Percentiles rank a stretch among this genome's conserved stretches.
Evolutionary conservation across 805 yeast species (phyloP).

Genomic region (Schizosaccharomyces octosporus): DNA sequence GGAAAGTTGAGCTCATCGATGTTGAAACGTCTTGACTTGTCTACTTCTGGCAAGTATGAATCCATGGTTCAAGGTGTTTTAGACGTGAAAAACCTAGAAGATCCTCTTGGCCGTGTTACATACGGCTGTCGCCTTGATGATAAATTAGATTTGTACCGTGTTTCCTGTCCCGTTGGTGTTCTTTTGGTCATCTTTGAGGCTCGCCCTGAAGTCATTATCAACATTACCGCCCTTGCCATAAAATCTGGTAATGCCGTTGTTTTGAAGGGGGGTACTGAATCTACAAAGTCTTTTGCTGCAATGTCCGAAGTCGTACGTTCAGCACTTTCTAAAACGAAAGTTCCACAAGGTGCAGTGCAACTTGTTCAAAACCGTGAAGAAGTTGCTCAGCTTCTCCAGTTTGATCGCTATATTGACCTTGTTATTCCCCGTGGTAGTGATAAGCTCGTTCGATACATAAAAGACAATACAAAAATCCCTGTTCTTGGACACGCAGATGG

Average conservation of each 20-base stretch:
- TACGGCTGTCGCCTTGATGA: conserved; percentile 71
- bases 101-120: conserved; percentile 78
- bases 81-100: conserved; percentile 72
- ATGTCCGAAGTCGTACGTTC: conserved; percentile 47
- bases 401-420: conserved; percentile 74
- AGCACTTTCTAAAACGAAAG: conserved; percentile 37
- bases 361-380: conserved; percentile 73
- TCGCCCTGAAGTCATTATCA: conserved; percentile 95
- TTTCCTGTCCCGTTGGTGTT: conserved; percentile 89
- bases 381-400: conserved; percentile 58
- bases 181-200: conserved; percentile 80
- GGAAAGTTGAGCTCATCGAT: conserved; percentile 34
- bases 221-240: conserved; percentile 81
- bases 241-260: conserved; percentile 75
- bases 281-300: conserved; percentile 56
- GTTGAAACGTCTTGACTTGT: conserved; percentile 61
- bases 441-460: conserved; percentile 65
- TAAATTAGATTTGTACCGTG: conserved; percentile 56
- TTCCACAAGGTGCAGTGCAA: conserved; percentile 66
- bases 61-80: conserved; percentile 82
- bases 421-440: conserved; percentile 98
- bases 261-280: conserved; percentile 91
- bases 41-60: conserved; percentile 65
- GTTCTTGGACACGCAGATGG: conserved; percentile 98
- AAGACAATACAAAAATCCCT: conserved; percentile 67